A percentile compares a stretch with the other conserved stretches of the same genome.
Evolutionary conservation across 148 eudicot genomes (phyloP).

Genomic region (Camellia sinensis): DNA sequence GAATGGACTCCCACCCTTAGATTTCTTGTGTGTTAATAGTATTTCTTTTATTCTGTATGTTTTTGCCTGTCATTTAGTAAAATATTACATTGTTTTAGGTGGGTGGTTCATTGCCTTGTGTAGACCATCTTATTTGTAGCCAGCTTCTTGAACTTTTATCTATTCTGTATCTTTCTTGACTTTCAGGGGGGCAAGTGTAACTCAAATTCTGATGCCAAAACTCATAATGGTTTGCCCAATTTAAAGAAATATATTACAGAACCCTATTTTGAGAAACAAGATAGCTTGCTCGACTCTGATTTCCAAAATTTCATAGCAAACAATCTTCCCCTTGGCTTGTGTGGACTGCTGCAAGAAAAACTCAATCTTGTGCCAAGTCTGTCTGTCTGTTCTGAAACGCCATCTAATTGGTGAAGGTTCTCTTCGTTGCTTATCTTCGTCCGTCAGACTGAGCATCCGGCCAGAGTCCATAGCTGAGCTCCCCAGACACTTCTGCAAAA

Average conservation of each 20-base stretch:
- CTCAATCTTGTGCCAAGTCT: conserved; percentile 19
- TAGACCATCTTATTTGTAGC: conserved; percentile 1
- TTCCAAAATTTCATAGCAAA: conserved; percentile 40
- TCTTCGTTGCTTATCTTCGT: conserved; percentile 63
- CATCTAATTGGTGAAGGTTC: conserved; percentile 81
- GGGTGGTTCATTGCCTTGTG: neutral
- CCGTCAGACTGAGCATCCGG: conserved; percentile 41
- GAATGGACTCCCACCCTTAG: neutral
- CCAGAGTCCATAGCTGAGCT: conserved; percentile 30
- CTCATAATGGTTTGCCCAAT: conserved; percentile 16
- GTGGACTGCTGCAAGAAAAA: conserved; percentile 21
- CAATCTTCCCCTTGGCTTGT: conserved; percentile 29
- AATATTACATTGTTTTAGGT: too few relatives aligned
- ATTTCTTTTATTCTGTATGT: neutral
- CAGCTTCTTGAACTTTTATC: neutral
- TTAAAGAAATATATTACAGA: conserved; percentile 41
- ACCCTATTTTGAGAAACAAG: conserved; percentile 47
- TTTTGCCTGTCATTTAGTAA: neutral
- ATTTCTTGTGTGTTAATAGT: too few relatives aligned
- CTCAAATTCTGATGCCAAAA: conserved; percentile 4
- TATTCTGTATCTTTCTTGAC: neutral
- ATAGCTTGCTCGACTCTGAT: conserved; percentile 34
- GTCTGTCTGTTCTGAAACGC: conserved; percentile 30
- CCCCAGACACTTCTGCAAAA: conserved; percentile 41
- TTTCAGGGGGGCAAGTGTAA: conserved; percentile 13